A percentile compares a stretch with the other conserved stretches of the same genome.
Conservation (phyloP, 139 green algal genomes). For the Chara braunii region DNA sequence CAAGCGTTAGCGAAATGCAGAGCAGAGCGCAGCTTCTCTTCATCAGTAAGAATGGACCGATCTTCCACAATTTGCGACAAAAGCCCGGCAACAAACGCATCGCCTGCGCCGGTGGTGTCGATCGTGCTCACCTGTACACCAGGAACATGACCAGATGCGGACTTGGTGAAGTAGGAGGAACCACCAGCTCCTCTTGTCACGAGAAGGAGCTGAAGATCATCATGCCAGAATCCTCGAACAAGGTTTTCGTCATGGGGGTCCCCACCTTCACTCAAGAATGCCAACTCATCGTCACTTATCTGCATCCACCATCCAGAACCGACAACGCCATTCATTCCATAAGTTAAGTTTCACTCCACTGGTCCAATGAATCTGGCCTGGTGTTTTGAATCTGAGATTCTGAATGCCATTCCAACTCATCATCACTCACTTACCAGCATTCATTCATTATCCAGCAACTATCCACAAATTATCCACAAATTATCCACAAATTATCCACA, state of each 20-base stretch:
- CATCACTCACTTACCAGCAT: too few species aligned
- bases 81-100: conserved; percentile 38
- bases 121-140: conserved; percentile 21
- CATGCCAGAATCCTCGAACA: conserved; percentile 6
- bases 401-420: too few species aligned
- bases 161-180: conserved; percentile 34
- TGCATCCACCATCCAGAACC: too few species aligned
- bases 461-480: too few species aligned
- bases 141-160: too few species aligned
- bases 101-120: conserved; percentile 29
- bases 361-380: too few species aligned
- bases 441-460: too few species aligned
- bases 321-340: too few species aligned
- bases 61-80: conserved; percentile 18
- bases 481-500: too few species aligned
- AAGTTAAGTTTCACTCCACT: too few species aligned
- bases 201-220: conserved; percentile 12
- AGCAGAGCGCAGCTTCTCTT: conserved; percentile 16
- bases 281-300: conserved; percentile 37
- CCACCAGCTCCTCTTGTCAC: conserved; percentile 26
- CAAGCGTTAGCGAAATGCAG: conserved; percentile 31
- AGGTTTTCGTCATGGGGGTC: conserved; percentile 25
- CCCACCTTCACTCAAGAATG: conserved; percentile 31
- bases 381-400: too few species aligned
- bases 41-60: conserved; percentile 3